Base-by-base conservation (phyloP, 495 filamentous ascomycete species). In the Podospora anserina region DNA sequence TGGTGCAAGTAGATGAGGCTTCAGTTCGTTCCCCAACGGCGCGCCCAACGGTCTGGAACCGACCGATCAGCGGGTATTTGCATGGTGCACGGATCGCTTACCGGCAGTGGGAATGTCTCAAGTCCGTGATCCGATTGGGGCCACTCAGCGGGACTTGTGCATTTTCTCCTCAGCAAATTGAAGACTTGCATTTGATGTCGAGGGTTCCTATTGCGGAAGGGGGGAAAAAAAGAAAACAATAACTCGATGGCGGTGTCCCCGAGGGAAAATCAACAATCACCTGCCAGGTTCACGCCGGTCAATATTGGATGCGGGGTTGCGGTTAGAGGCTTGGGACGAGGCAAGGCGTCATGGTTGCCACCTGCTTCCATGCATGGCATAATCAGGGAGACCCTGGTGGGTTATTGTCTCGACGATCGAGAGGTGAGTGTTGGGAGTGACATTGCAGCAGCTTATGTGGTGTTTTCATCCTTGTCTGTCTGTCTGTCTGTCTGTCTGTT, bases 41-140 rank as follows among this genome's bases (percentile, higher is more conserved):
- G 16, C 16, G 9, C 39, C 63, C 63, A 28, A 13, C 39, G 5
- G 32, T 27, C 44, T 65, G 63, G 63, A 65, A 65, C 63, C 63
- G 63, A 65, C 63, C 63, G 63, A 65, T 65, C 63, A 26, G 44
- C 63, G 63, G 63, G 55, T 58, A 19, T 55, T 26, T 19, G 63
- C 39, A 27, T 34, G 19, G 28, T 26, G 63, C 63, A 44, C 63
- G 63, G 63, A 65, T 65, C 63, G 63, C 63, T 54, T 53, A 39
- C 44, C 55, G 23, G 55, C n/a, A 58, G 55, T 19, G 55, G 55
- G 15, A 58, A 20, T 26, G 55, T 58, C 23, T 58, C n/a, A 11
- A 49, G 9, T 23, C 39, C 6, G 39, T 7, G 16, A 20, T 58
- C 55, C 55, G 55, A 58, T 58, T 20, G 19, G 23, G 55, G 55